Conservation (phyloP, 371 early-diverging fungal genomes). For the Mucor circinelloides region DNA sequence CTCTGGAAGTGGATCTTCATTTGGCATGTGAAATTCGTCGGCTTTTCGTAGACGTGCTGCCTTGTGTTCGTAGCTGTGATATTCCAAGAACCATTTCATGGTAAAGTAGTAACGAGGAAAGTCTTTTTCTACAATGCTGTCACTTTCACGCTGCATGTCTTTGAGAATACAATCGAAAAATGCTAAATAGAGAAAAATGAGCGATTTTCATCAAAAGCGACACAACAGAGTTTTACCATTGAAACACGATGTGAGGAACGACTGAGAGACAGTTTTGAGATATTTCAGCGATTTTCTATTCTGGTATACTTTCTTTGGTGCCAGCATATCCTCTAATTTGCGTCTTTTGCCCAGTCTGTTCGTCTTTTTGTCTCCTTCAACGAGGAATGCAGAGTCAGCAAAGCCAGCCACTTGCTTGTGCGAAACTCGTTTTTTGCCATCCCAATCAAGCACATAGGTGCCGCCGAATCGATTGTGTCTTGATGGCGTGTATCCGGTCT, state of each 20-base stretch:
- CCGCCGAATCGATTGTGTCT: conserved; percentile 69
- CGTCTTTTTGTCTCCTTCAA: conserved; percentile 50
- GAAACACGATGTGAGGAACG: conserved; percentile 62
- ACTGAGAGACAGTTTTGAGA: conserved; percentile 38
- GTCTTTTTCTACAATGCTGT: conserved; percentile 57
- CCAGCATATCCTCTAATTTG: conserved; percentile 33
- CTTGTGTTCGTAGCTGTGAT: conserved; percentile 28
- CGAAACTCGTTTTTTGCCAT: conserved; percentile 38
- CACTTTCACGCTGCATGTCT: conserved; percentile 65
- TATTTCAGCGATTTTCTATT: conserved; percentile 22
- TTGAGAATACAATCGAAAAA: conserved; percentile 58
- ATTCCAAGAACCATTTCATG: conserved; percentile 46
- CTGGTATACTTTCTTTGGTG: conserved; percentile 25
- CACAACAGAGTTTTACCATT: conserved; percentile 51
- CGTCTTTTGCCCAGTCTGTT: conserved; percentile 36
- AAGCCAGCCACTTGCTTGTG: conserved; percentile 50
- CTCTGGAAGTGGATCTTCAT: neutral
- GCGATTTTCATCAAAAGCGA: neutral
- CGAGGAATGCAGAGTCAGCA: conserved; percentile 38
- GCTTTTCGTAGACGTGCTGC: conserved; percentile 11
- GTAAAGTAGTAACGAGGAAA: conserved; percentile 38
- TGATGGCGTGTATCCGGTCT: conserved; percentile 21
- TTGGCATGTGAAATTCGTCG: neutral
- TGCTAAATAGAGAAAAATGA: conserved; percentile 35
- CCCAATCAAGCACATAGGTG: conserved; percentile 50